phyloP scores from a whole-genome alignment of 2,329 filamentous ascomycete species.

The Clonostachys byssicola region DNA sequence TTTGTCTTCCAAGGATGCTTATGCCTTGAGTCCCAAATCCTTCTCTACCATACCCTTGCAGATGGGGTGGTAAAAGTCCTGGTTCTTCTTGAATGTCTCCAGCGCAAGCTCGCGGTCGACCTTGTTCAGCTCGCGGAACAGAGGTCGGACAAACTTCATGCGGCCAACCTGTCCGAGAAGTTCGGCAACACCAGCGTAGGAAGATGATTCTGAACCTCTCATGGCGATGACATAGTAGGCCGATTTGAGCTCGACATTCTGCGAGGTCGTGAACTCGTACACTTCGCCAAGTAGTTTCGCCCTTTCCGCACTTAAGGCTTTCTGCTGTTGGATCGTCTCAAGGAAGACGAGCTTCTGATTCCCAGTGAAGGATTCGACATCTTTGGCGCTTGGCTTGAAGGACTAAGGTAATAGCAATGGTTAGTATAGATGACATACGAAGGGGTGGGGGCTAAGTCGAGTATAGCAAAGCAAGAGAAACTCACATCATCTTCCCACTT shows the following conservation, averaged over 20 bases:
- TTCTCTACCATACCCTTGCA: constrained; percentile 84
- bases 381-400: constrained; percentile 61
- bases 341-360: constrained; percentile 93
- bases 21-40: constrained; percentile 46
- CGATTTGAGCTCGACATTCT: constrained; percentile 82
- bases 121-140: constrained; percentile 73
- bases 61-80: constrained; percentile 93
- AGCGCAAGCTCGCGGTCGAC: constrained; percentile 72
- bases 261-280: constrained; percentile 70
- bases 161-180: constrained; percentile 79
- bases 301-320: constrained; percentile 58
- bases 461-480: constrained; percentile 3
- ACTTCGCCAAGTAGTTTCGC: constrained; percentile 68
- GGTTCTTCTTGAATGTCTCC: constrained; percentile 80
- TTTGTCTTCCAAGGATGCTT: not conserved
- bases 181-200: constrained; percentile 68
- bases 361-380: constrained; percentile 71
- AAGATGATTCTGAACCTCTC: constrained; percentile 63
- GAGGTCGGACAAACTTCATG: constrained; percentile 94
- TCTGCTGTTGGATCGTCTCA: constrained; percentile 66
- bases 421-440: not conserved
- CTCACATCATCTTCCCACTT: constrained; percentile 69
- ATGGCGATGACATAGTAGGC: constrained; percentile 80
- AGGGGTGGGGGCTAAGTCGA: not conserved
- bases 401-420: constrained; percentile 29